Evolutionary conservation across 2,329 filamentous ascomycete species (phyloP).

Genomic region (Colletotrichum lindemuthianum): DNA sequence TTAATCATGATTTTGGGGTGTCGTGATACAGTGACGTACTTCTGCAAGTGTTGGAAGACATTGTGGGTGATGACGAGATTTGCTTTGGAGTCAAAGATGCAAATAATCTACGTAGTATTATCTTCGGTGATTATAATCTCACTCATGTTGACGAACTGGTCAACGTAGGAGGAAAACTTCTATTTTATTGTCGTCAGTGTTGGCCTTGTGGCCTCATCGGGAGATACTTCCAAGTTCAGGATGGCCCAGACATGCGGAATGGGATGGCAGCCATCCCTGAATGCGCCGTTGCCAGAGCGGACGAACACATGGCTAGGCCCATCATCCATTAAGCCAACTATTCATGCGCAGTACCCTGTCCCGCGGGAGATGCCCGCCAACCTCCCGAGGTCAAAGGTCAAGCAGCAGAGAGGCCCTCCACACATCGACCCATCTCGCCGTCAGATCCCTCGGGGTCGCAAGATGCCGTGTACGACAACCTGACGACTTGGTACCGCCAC

Average conservation of each 20-base stretch:
- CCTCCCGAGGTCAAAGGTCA: background rate
- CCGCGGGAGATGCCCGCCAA: slow-evolving; percentile 15
- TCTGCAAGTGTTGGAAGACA: slow-evolving; percentile 28
- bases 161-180: slow-evolving; percentile 16
- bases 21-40: slow-evolving; percentile 2
- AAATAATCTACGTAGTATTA: background rate
- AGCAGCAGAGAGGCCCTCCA: slow-evolving; percentile 5
- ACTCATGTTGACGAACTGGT: background rate
- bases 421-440: slow-evolving; percentile 28
- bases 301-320: slow-evolving; percentile 29
- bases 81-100: background rate
- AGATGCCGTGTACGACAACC: slow-evolving; percentile 30
- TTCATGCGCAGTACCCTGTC: slow-evolving; percentile 21
- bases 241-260: slow-evolving; percentile 31
- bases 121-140: background rate
- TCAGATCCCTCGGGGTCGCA: slow-evolving; percentile 25
- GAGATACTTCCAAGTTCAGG: slow-evolving; percentile 26
- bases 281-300: slow-evolving; percentile 14
- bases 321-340: slow-evolving; percentile 16
- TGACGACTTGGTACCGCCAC: slow-evolving; percentile 28
- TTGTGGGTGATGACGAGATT: background rate
- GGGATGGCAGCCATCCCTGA: slow-evolving; percentile 27
- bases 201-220: slow-evolving; percentile 41
- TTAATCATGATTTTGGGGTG: background rate
- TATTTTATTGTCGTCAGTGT: slow-evolving; percentile 20